Percentiles rank a stretch among this genome's conserved stretches.
phyloP scores from a whole-genome alignment of 2,329 filamentous ascomycete species.

The Davidsoniella virescens region DNA sequence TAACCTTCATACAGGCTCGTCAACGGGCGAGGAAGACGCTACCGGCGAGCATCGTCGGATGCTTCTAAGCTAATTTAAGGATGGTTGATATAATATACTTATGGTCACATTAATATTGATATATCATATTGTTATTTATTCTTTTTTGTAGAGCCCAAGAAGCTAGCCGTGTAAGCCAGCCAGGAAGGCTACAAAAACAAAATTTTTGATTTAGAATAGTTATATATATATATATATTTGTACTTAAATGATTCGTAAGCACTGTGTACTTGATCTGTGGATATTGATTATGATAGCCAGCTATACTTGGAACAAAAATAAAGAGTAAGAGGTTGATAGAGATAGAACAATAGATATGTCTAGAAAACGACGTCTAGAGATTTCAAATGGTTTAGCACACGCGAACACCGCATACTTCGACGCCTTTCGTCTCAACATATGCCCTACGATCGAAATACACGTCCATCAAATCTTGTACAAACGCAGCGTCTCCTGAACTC shows the following conservation, averaged over 20 bases:
- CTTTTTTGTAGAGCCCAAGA: no score
- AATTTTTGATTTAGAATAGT: not conserved
- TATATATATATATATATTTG: not conserved
- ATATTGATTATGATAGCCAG: no score
- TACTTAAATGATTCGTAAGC: not conserved
- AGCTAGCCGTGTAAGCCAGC: no score
- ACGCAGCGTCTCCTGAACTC: conserved; percentile 54
- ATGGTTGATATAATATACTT: not conserved
- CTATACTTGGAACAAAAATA: no score
- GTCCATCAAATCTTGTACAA: conserved; percentile 44
- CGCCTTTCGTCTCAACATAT: conserved; percentile 48
- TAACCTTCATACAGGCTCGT: conserved; percentile 19
- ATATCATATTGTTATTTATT: no score
- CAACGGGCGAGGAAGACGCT: not conserved
- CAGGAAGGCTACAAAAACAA: no score
- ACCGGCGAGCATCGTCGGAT: not conserved
- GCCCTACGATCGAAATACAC: conserved; percentile 51
- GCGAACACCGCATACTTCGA: conserved; percentile 58
- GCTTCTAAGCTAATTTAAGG: not conserved
- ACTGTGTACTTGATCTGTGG: no score
- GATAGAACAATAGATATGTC: no score
- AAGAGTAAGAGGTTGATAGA: no score
- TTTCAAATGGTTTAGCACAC: conserved; percentile 34
- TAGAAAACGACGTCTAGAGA: no score
- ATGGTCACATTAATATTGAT: no score